phyloP scores from a whole-genome alignment of 768 basidiomycete species.

The Boletus barrowsii region DNA sequence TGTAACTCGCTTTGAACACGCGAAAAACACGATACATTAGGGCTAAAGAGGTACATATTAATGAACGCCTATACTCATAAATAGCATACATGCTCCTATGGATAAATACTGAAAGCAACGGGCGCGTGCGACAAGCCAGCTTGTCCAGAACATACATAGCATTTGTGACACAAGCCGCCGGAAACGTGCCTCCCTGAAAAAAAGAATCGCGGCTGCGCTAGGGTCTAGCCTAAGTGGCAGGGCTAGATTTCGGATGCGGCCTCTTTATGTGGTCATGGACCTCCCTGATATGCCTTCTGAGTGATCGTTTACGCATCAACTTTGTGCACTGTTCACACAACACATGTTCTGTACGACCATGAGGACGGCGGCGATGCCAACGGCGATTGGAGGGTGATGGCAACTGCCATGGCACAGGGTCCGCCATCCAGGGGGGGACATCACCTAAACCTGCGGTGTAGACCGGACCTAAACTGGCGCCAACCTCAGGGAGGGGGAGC shows the following conservation, averaged over 20 bases:
- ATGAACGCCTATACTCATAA: background rate
- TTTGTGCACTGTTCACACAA: constrained; percentile 12
- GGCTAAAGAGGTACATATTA: background rate
- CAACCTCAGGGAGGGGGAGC: background rate
- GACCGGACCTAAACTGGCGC: background rate
- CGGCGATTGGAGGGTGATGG: constrained; percentile 1
- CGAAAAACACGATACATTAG: background rate
- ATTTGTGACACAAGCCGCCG: background rate
- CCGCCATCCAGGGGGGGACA: background rate
- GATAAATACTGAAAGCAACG: background rate
- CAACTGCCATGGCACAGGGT: constrained; percentile 2
- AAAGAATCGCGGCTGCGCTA: background rate
- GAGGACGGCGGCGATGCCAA: background rate
- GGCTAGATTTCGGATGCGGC: background rate
- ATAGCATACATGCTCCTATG: background rate
- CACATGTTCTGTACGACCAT: background rate
- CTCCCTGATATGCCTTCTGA: constrained; percentile 18
- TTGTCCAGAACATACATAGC: background rate
- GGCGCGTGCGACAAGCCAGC: background rate
- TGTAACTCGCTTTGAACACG: background rate
- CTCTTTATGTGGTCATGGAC: constrained; percentile 20
- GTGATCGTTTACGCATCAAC: constrained; percentile 14
- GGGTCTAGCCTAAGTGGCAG: background rate
- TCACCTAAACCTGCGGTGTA: background rate
- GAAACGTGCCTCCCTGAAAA: background rate